Evolutionary conservation across 495 filamentous ascomycete genomes (phyloP), one percentile per base, ranked within the genome.

Genomic region (Aspergillus nidulans): DNA sequence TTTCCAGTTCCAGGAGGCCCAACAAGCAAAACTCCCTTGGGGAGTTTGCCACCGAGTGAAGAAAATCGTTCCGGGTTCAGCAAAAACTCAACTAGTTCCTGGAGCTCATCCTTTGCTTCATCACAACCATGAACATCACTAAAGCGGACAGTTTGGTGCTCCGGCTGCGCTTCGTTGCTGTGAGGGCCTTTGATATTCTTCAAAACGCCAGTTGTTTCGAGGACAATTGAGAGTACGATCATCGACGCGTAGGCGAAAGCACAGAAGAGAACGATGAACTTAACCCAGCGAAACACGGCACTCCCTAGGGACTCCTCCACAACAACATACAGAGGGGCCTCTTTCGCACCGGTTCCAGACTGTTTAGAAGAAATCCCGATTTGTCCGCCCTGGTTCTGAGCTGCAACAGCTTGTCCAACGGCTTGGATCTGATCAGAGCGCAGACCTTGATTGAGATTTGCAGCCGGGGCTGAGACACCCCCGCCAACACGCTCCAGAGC

Each of bases 1-100:
- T 98, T 98, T 72, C 94, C 94, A 48, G 94, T 98, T 72, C 94
- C 94, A 28, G 94, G 94, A 63, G 94, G 94, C 7, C 94, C 94
- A 64, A 96, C 90, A 39, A 98, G 81, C 40, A 98, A 79, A 61
- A 97, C 90, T 78, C 94, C 94, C 72, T 97, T 98, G 39, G 94
- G 94, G 13, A 98, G 79, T 68, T 96, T 97, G 53, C 95, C 94
- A 62, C 94, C 94, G 19, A 98, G 85, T 39, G 84, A 88, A 26
- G 85, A 91, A 74, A 96, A 98, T 52, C 85, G 86, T 0, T 95
- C 89, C 1, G 94, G 95, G 62, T 95, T 89, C 66, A 90, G 86
- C 56, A 98, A 69, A 63, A 98, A 98, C 59, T 98, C 94, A 43
- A 98, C 92, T 38, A 98, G 81, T 68, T 98, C 94, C 68, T 96